Evolutionary conservation across 805 yeast genomes (phyloP), one percentile per base, ranked within the genome.

Genomic region (Starmerella davenportii): DNA sequence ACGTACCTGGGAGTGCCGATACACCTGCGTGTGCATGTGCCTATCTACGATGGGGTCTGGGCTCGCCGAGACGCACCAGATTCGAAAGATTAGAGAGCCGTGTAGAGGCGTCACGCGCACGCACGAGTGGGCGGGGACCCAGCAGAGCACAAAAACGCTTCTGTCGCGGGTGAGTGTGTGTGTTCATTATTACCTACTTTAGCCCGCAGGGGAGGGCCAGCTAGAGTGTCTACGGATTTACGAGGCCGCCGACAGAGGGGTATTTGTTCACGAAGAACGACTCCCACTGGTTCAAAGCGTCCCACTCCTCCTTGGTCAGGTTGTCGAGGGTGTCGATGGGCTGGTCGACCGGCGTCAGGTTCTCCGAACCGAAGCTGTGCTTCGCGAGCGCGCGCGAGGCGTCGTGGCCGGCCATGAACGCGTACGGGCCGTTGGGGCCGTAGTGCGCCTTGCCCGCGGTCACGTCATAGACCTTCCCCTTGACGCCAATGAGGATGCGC

Each of bases 401-500:
- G 60, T 87, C 96, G 48, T 80, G 77, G 1, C 96, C 96, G 1
- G 95, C 95, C 65, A 87, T 87, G 53, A 79, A 81, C 32, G 79
- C 74, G 59, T 87, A 87, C 0, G 95, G 93, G 0, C 95, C 95
- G 23, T 87, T 80, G 5, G 96, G 96, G 0, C 96, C 96, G 57
- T 87, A 87, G 55, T 87, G 85, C 35, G 70, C 69, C 46, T 85
- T 70, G 0, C 93, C 93, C 9, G 65, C 63, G 4, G 80, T 63
- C 17, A 82, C 93, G 52, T 87, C 95, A 51, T 69, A 87, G 2
- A 87, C 93, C 20, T 67, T 75, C 1, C 94, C 93, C 48, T 68
- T 72, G n/a, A 87, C 81, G 0, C 81, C 90, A 44, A 87, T 70
- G 52, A 76, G 78, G n/a, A 87, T 81, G 50, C 72, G 73, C 38